A percentile compares a stretch with the other conserved stretches of the same genome.
These are phyloP conservation scores for Coemansia sp. DNA, from an alignment of 192 early-diverging fungal species.

Conservation along the genomic window DNA sequence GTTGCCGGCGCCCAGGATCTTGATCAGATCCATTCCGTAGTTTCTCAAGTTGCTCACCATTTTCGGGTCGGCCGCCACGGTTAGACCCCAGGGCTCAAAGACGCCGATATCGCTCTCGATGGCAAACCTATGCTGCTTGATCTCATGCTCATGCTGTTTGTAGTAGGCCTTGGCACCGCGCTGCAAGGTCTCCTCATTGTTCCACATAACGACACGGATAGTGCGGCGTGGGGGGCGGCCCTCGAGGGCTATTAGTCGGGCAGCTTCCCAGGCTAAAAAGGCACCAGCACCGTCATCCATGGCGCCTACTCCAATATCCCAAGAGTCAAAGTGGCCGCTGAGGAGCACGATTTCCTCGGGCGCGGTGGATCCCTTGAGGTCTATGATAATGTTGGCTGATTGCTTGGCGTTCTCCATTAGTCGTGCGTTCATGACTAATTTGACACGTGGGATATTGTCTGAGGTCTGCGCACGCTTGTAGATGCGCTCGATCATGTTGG, in stretches of 20 bases:
- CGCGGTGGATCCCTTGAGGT: constrained; percentile 56
- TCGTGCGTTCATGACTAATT: constrained; percentile 55
- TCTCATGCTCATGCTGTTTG: constrained; percentile 47
- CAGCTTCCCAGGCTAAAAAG: constrained; percentile 59
- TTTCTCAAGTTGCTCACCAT: constrained; percentile 28
- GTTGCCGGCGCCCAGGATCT: constrained; percentile 47
- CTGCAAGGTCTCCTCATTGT: constrained; percentile 64
- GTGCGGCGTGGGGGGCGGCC: constrained; percentile 57
- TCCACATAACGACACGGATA: constrained; percentile 67
- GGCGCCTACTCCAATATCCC: constrained; percentile 63
- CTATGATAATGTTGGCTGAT: constrained; percentile 63
- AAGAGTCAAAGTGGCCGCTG: constrained; percentile 64
- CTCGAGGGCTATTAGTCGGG: constrained; percentile 38
- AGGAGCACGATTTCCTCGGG: constrained; percentile 61
- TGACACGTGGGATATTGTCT: constrained; percentile 56
- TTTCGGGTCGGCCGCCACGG: constrained; percentile 43
- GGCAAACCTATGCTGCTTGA: constrained; percentile 54
- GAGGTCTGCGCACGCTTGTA: constrained; percentile 49
- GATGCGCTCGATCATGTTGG: constrained; percentile 59
- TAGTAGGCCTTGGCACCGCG: constrained; percentile 62
- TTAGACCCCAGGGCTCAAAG: constrained; percentile 66
- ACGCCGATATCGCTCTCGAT: constrained; percentile 67
- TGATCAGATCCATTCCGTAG: constrained; percentile 46
- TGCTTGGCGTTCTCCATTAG: constrained; percentile 41
- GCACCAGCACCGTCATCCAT: constrained; percentile 66